Base-by-base conservation (phyloP, 208 protist genomes). In the Crithidia brevicula region DNA sequence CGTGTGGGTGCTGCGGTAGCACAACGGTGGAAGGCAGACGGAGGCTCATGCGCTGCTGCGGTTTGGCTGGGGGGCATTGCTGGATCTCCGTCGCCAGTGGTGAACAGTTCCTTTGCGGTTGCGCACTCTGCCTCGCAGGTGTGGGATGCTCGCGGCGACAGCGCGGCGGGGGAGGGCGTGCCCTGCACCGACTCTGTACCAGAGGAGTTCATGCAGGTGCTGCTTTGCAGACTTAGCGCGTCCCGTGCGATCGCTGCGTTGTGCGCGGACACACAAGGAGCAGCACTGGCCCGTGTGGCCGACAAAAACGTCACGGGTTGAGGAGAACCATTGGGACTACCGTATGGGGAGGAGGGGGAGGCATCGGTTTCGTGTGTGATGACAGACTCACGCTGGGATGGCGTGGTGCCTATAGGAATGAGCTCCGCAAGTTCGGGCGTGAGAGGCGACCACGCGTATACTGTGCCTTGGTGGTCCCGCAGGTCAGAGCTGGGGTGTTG, bases 381-480 rank as follows among this genome's bases (percentile, higher is more conserved):
- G 23, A 57, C 45, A 31, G 54, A 46, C 25, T 71, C 65, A 20
- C 33, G 33, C 56, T 58, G 56, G 10, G 46, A 71, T 25, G 22
- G 52, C n/a, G 56, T 49, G 25, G 43, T 30, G 30, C 40, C 53
- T 10, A 57, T 28, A 7, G 65, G 54, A 25, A 56, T 52, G 45
- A 64, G 16, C 46, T 56, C 54, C 30, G 27, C 50, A 7, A 57
- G 10, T 16, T 62, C 65, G 16, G 54, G 43, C 25, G 65, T 47
- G 25, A 42, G 42, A 23, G 53, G 54, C 13, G 33, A 28, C 54
- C 56, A 47, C 28, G 45, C 16, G 43, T 23, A 47, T 8, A 45
- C 54, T 4, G 47, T 30, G 54, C 34, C 45, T 20, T 22, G 6
- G 18, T 58, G 43, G 16, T 28, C 43, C 28, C 40, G 42, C 42